phyloP scores from a whole-genome alignment of 495 filamentous ascomycete species.

The Apiosordaria backusii region DNA sequence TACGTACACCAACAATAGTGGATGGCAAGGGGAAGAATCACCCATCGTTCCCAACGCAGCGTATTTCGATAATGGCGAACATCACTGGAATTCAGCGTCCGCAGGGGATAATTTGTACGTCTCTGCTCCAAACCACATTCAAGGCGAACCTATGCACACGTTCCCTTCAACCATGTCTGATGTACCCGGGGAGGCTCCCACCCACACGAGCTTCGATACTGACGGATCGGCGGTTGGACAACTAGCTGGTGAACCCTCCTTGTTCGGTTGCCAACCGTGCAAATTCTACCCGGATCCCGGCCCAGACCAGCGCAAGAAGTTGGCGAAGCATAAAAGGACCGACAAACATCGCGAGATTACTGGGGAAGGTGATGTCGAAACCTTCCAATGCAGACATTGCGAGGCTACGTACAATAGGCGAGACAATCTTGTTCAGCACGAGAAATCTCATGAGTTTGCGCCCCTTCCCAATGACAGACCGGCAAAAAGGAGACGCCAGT shows the following conservation, averaged over 20 bases:
- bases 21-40: not conserved
- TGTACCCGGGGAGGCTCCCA: not conserved
- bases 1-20: not conserved
- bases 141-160: not conserved
- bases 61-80: not conserved
- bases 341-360: conserved; percentile 7
- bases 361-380: not conserved
- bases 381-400: not conserved
- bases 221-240: not conserved
- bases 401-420: not conserved
- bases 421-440: conserved; percentile 13
- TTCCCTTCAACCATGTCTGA: not conserved
- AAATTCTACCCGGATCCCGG: not conserved
- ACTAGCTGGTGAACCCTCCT: not conserved
- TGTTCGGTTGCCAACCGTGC: conserved; percentile 1
- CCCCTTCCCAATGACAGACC: too few relatives aligned
- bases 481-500: too few relatives aligned
- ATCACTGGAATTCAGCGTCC: not conserved
- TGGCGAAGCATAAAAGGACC: conserved; percentile 9
- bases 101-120: too few relatives aligned
- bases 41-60: not conserved
- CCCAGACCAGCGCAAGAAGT: conserved; percentile 8
- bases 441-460: not conserved
- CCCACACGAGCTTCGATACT: not conserved
- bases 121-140: not conserved